phyloP scores from a whole-genome alignment of 2,329 filamentous ascomycete genomes.

The Hypoxylon sp. region DNA sequence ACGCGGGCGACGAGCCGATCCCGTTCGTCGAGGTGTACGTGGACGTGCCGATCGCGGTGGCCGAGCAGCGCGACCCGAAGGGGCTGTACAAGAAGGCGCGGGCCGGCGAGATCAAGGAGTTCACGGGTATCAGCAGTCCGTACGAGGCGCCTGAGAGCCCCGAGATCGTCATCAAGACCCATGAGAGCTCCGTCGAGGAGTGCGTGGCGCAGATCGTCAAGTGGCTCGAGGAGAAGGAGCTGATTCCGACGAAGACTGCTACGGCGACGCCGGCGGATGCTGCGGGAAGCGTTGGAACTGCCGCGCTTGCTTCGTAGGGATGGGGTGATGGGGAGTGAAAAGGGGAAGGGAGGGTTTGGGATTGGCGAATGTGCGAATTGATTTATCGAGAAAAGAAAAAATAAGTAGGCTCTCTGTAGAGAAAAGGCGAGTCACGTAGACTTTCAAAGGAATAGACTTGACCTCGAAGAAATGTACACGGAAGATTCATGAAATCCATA shows the following conservation, averaged over 20 bases:
- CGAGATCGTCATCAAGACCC: conserved; percentile 89
- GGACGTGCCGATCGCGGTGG: conserved; percentile 90
- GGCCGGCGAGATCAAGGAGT: conserved; percentile 94
- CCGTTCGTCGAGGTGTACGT: conserved; percentile 96
- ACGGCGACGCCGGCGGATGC: conserved; percentile 32
- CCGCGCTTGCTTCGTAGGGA: conserved; percentile 33
- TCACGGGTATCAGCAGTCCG: conserved; percentile 94
- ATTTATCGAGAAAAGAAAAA: conserved; percentile 1
- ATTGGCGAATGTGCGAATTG: conserved; percentile 1
- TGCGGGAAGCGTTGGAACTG: conserved; percentile 26
- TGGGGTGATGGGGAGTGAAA: neutral
- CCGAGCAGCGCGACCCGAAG: conserved; percentile 96
- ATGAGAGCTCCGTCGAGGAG: conserved; percentile 88
- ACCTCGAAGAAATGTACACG: conserved; percentile 31
- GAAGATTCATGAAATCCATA: conserved; percentile 7
- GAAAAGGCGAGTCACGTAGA: neutral
- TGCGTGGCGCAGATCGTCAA: conserved; percentile 87
- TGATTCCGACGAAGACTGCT: conserved; percentile 59
- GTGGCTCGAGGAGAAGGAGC: conserved; percentile 80
- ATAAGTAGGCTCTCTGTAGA: neutral
- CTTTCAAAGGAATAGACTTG: conserved; percentile 25
- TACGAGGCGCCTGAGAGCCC: conserved; percentile 91
- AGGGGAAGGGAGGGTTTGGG: neutral
- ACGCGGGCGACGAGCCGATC: conserved; percentile 77
- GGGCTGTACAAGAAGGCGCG: conserved; percentile 97